Evolutionary conservation across 208 protist genomes (phyloP), one percentile per base, ranked within the genome.

Genomic region (Leptomonas pyrrhocoris): DNA sequence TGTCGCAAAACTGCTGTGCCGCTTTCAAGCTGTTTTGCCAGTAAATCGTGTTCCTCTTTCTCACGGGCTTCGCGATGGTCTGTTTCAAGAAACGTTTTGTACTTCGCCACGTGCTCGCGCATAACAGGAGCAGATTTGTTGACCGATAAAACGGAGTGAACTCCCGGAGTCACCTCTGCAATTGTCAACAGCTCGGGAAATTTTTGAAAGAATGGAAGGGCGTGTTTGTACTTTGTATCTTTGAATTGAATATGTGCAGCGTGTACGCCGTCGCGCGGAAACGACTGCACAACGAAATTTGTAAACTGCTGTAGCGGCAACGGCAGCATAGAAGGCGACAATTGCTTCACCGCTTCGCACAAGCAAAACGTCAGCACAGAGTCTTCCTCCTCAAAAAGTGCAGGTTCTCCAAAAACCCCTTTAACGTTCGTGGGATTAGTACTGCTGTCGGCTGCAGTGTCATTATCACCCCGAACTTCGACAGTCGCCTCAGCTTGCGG

Each of bases 161-260:
- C 74, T 13, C 82, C 83, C 31, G 80, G 79, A 12, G 53, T 81
- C 21, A 62, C 57, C 70, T 93, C 86, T 11, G 58, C 40, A 49
- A 95, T 71, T 19, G 49, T 82, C 13, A 95, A 25, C 13, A 83
- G 54, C 16, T 93, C 83, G 13, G 51, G 55, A 42, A 79, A 70
- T 11, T 43, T 48, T 43, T 69, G 34, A 46, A 91, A 81, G 70
- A 83, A 93, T 0, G 67, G 21, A 30, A 95, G 71, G 5, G 80
- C 76, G 15, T 85, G 89, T 66, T 93, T 95, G 77, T 89, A 80
- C 55, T 65, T 80, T 21, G 90, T 95, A 23, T 84, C 54, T 57
- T 90, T 89, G 64, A 92, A 86, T 63, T 91, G 76, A 73, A 93
- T 77, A 4, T 71, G 53, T 13, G 54, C 48, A 18, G 70, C 42